Base-by-base conservation (phyloP, 1,284 basidiomycete species). In the Irpex sp. region DNA sequence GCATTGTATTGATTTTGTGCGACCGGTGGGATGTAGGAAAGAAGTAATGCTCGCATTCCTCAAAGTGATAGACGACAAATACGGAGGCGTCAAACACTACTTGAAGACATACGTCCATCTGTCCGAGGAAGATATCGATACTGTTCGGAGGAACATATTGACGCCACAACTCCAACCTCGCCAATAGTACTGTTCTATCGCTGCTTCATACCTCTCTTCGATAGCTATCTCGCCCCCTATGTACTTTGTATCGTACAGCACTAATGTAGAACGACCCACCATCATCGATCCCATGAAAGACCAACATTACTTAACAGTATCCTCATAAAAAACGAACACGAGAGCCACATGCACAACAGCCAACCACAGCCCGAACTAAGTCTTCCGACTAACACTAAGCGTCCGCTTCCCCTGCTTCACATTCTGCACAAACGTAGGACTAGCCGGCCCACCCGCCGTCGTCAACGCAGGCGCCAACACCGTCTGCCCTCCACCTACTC, bases 1-100 rank as follows among this genome's bases (percentile, higher is more conserved):
- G 4, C 4, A 46, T 13, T 15, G 26, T 26, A 9, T 5, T 9
- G 37, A 15, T 54, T 57, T 15, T 36, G 19, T n/a, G n/a, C 35
- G 57, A 17, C 36, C 7, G 31, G 31, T 31, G 31, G 31, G 3
- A 6, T 33, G 3, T 65, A 92, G 89, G 59, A 79, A 79, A 50
- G 88, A 89, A 68, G 90, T 88, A 0, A 92, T 92, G 90, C 67
- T 78, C 2, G 84, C 87, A 1, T 89, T 90, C 70, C 77, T 92
- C 15, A 67, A 76, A 19, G 73, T 90, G 53, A 68, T 92, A 5
- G 76, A 83, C 17, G 77, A 83, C 36, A 82, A 83, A 64, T 92
- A 91, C 67, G 83, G 84, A 0, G 89, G 90, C n/a, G 85, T 80
- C 1, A 85, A 89, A 66, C 76, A 70, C 55, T 92, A 92, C 66